Evolutionary conservation across 768 basidiomycete species (phyloP), one percentile per base, ranked within the genome.

Genomic region (Coprinellus micaceus): DNA sequence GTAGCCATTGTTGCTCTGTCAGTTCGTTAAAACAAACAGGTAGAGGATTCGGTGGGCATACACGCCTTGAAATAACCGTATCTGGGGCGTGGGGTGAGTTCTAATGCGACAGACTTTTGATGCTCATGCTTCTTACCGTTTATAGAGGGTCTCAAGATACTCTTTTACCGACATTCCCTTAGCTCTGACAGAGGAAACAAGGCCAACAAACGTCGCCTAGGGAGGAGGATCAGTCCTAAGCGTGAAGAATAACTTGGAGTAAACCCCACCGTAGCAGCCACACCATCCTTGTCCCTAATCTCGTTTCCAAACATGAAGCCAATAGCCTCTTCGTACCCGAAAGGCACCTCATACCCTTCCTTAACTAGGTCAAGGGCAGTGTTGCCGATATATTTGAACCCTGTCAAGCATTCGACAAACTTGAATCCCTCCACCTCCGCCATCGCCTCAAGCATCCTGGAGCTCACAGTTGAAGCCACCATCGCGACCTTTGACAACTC

Each of bases 321-420:
- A 53, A 95, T 94, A 1, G 94, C 93, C 70, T 95, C 93, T 65
- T 95, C 93, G 64, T 95, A 95, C 10, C 86, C 91, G 63, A 94
- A 94, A 0, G 81, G 82, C 10, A 88, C 85, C 40, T 86, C 80
- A 63, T 81, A 90, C 1, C 91, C 92, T 37, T 83, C 71, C 41
- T 72, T 66, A 13, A 80, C 84, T 15, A 94, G 78, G 49, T 76
- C 71, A 33, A 91, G 70, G 2, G 87, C 89, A 9, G 84, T 86
- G 64, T 94, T 95, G 7, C 93, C 93, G 49, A 95, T 92, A 65
- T 82, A 93, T 70, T 95, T 95, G 72, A 95, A 95, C 2, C 93
- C 92, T 30, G 93, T 95, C 41, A 95, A 70, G 64, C 90, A 94
- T 66, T 95, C 91, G 7, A 80, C 79, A 65, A 93, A 94, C 63